Evolutionary conservation across 192 early-diverging fungal genomes (phyloP).

Genomic region (Obelidium mucronatum): DNA sequence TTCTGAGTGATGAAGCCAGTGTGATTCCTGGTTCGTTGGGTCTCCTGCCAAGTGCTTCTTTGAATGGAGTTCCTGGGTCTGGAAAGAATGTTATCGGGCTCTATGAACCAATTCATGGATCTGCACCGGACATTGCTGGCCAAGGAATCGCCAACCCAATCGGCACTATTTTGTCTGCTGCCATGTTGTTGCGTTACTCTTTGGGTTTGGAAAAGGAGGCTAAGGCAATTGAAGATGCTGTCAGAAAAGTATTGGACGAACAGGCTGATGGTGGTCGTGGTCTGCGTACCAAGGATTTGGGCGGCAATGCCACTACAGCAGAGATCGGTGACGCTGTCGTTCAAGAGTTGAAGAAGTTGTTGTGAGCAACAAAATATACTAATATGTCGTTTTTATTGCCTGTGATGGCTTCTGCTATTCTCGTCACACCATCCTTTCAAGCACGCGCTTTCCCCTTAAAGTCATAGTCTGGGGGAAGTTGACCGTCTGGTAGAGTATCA

Average conservation of each 20-base stretch:
- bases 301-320: slow-evolving; percentile 81
- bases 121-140: slow-evolving; percentile 98
- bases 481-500: background rate
- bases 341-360: slow-evolving; percentile 62
- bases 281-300: slow-evolving; percentile 91
- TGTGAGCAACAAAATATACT: no score
- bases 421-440: background rate
- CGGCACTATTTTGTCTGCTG: slow-evolving; percentile 94
- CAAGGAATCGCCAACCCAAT: slow-evolving; percentile 96
- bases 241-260: slow-evolving; percentile 90
- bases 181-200: slow-evolving; percentile 95
- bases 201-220: slow-evolving; percentile 91
- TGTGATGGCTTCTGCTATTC: background rate
- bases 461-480: slow-evolving; percentile 12
- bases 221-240: slow-evolving; percentile 89
- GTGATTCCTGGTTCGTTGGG: slow-evolving; percentile 96
- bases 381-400: no score
- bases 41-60: slow-evolving; percentile 88
- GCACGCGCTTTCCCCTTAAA: slow-evolving; percentile 16
- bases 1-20: slow-evolving; percentile 93
- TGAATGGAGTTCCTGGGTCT: slow-evolving; percentile 86
- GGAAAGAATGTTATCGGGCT: slow-evolving; percentile 65
- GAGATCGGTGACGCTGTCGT: slow-evolving; percentile 94
- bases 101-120: slow-evolving; percentile 99
- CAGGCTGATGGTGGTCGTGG: slow-evolving; percentile 65